A percentile compares a stretch with the other conserved stretches of the same genome.
Evolutionary conservation across 2,329 filamentous ascomycete genomes (phyloP).

Genomic region (Incumbomyces lentus): DNA sequence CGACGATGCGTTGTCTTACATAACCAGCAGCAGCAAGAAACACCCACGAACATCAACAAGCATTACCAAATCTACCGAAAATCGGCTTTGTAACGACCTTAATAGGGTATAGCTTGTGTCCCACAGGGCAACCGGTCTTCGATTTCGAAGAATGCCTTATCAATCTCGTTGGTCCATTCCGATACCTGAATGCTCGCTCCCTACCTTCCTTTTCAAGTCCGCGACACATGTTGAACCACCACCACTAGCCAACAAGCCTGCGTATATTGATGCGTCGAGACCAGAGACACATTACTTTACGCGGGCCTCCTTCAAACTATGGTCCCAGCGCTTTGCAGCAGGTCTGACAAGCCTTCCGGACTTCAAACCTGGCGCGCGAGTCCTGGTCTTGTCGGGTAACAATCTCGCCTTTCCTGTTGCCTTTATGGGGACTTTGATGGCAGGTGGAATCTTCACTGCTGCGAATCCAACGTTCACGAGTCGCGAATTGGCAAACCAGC

Average conservation of each 20-base stretch:
- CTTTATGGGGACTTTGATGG: constrained; percentile 60
- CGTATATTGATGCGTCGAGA: constrained; percentile 50
- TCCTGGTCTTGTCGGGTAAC: constrained; percentile 62
- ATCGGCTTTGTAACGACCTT: no score
- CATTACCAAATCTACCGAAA: no score
- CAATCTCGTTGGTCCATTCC: constrained; percentile 34
- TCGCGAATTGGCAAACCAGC: constrained; percentile 61
- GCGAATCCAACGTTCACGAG: constrained; percentile 57
- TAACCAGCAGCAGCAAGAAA: no score
- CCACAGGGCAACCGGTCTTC: no score
- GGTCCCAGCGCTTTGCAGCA: constrained; percentile 56
- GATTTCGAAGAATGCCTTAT: constrained; percentile 33
- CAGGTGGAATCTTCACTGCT: constrained; percentile 62
- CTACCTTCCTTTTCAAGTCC: constrained; percentile 37
- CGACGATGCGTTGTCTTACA: no score
- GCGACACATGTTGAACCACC: constrained; percentile 24
- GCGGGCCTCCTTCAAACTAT: constrained; percentile 49
- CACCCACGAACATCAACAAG: no score
- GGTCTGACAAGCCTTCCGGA: constrained; percentile 49
- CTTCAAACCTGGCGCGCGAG: constrained; percentile 53
- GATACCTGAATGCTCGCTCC: constrained; percentile 34
- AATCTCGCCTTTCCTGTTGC: constrained; percentile 57
- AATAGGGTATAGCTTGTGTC: no score
- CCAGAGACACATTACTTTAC: constrained; percentile 56
- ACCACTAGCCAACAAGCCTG: constrained; percentile 25